Conservation (phyloP, 768 basidiomycete genomes). For the Asterophora parasitica region DNA sequence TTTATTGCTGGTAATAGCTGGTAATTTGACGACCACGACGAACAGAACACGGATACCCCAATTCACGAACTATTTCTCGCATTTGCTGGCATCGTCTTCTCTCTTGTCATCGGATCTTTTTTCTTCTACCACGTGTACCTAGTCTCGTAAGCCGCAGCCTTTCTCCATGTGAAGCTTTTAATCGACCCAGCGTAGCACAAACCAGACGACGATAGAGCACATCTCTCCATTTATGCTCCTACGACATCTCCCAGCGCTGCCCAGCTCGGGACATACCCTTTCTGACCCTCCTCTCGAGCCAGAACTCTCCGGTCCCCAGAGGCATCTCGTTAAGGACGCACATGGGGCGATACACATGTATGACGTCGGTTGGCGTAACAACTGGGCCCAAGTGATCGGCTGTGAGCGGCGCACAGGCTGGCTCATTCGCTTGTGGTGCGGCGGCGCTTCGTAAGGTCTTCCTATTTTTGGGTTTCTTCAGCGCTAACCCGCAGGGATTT, state of each 20-base stretch:
- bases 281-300: conserved; percentile 72
- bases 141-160: conserved; percentile 48
- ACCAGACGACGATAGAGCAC: conserved; percentile 81
- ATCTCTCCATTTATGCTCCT: conserved; percentile 73
- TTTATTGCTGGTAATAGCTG: neutral
- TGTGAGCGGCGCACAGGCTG: conserved; percentile 49
- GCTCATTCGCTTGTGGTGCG: conserved; percentile 49
- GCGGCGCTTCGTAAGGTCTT: conserved; percentile 57
- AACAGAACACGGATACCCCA: conserved; percentile 59
- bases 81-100: conserved; percentile 54
- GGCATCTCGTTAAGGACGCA: conserved; percentile 59
- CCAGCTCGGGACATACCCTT: conserved; percentile 41
- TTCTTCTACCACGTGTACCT: conserved; percentile 74
- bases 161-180: neutral
- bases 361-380: conserved; percentile 68
- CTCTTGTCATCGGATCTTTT: conserved; percentile 72
- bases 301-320: conserved; percentile 62
- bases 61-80: conserved; percentile 66
- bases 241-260: conserved; percentile 63
- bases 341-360: conserved; percentile 60
- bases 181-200: conserved; percentile 51
- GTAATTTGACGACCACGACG: neutral
- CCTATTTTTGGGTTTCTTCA: neutral
- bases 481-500: conserved; percentile 2
- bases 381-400: conserved; percentile 67